Evolutionary conservation across 495 filamentous ascomycete genomes (phyloP).

Genomic region (Penicillium riverlandense): DNA sequence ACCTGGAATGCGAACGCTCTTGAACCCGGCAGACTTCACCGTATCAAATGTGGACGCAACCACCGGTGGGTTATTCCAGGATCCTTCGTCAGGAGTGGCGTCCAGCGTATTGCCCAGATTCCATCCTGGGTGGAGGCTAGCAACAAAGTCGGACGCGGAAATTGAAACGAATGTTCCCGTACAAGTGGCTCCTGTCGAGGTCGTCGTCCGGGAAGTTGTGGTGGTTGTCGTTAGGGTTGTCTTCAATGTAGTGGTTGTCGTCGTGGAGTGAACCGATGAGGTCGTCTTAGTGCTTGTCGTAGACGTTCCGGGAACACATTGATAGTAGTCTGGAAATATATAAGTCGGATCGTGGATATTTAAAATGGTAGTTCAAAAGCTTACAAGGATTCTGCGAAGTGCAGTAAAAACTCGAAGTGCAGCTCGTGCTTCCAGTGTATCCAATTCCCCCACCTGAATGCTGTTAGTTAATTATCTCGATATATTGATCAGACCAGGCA

Average conservation of each 20-base stretch:
- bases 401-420: slow-evolving; percentile 8
- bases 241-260: slow-evolving; percentile 1
- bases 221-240: slow-evolving; percentile 1
- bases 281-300: slow-evolving; percentile 1
- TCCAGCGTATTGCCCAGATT: slow-evolving; percentile 51
- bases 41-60: slow-evolving; percentile 41
- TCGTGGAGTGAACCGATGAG: background rate
- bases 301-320: slow-evolving; percentile 11
- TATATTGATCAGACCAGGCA: background rate
- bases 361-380: background rate
- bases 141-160: slow-evolving; percentile 27
- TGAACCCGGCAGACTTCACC: slow-evolving; percentile 49
- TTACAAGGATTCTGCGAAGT: slow-evolving; percentile 14
- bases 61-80: slow-evolving; percentile 50
- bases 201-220: slow-evolving; percentile 2
- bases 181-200: slow-evolving; percentile 13
- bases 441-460: slow-evolving; percentile 9
- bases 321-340: slow-evolving; percentile 5
- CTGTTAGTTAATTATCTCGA: background rate
- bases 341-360: background rate
- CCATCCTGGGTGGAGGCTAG: slow-evolving; percentile 34
- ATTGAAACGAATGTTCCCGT: slow-evolving; percentile 29
- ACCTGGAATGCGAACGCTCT: slow-evolving; percentile 53
- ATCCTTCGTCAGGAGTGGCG: slow-evolving; percentile 49
- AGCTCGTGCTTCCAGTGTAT: slow-evolving; percentile 10